Evolutionary conservation across 1,284 basidiomycete species (phyloP), one percentile per base, ranked within the genome.

Genomic region (Ustilago loliicola): DNA sequence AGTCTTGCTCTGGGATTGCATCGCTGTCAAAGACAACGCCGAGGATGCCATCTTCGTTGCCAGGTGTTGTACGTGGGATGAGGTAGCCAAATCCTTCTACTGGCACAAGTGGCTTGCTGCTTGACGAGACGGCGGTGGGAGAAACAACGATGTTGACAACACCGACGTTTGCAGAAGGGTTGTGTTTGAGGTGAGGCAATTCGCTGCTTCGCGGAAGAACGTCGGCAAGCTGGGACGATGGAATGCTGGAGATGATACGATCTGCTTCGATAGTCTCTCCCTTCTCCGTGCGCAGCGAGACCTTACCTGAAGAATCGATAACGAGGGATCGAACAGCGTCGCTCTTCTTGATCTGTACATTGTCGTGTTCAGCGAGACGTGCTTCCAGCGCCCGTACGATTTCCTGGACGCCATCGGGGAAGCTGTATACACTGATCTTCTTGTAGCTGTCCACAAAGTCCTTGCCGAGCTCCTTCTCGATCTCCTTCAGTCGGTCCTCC

Each of bases 81-180:
- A 99, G 91, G 88, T 96, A 98, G 1, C 96, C 96, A 86, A 98
- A 98, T 0, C 96, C 96, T 15, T 90, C 40, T 83, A 89, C 95
- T 91, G 84, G 94, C 3, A 84, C 88, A 81, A 95, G 87, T 1
- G 70, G 30, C 87, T 93, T 93, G 79, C 93, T 85, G 56, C 94
- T 90, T 45, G 90, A 89, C 72, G 95, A 91, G 53, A 91, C 89
- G 55, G 93, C 90, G 73, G 89, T 48, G 1, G 68, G 70, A 0
- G 79, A 68, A 21, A 86, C 77, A 29, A 77, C 79, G 25, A 86
- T 48, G 60, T 85, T 83, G 52, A 86, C 75, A 23, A 86, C 83
- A 17, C 71, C 82, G 2, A 86, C 75, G 32, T 80, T 80, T 2
- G 82, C 80, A 2, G 87, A 65, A 87, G 86, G 64, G 84, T 69